phyloP scores from a whole-genome alignment of 2,329 filamentous ascomycete species.

The Nannizzia gypsea region DNA sequence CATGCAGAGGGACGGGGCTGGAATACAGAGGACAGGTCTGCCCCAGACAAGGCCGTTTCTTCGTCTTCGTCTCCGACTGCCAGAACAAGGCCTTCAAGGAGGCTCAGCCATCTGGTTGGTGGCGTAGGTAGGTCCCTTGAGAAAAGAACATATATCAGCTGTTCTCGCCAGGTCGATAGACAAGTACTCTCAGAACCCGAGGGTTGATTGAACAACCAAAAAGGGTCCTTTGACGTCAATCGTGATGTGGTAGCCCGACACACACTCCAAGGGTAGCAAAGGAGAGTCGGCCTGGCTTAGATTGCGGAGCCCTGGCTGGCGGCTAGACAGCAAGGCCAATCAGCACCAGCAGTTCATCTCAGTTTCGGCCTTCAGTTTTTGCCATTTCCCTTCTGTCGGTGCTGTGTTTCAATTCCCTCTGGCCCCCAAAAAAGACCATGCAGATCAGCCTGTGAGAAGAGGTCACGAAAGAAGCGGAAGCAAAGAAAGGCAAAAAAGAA shows the following conservation, averaged over 20 bases:
- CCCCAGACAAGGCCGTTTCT: neutral
- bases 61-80: neutral
- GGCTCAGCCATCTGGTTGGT: neutral
- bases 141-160: neutral
- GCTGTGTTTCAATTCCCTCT: conserved; percentile 3
- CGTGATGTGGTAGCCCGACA: neutral
- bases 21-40: neutral
- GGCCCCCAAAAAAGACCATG: neutral
- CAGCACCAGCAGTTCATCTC: neutral
- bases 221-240: neutral
- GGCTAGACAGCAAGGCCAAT: neutral
- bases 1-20: neutral
- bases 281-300: neutral
- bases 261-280: neutral
- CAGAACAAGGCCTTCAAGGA: neutral
- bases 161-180: neutral
- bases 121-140: neutral
- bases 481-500: too few relatives aligned
- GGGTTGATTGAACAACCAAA: neutral
- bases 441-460: neutral
- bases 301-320: neutral
- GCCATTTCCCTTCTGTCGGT: conserved; percentile 2
- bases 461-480: neutral
- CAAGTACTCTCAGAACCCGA: neutral
- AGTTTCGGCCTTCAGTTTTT: neutral